Evolutionary conservation across 2,329 filamentous ascomycete genomes (phyloP).

Genomic region (Fusarium nurragi): DNA sequence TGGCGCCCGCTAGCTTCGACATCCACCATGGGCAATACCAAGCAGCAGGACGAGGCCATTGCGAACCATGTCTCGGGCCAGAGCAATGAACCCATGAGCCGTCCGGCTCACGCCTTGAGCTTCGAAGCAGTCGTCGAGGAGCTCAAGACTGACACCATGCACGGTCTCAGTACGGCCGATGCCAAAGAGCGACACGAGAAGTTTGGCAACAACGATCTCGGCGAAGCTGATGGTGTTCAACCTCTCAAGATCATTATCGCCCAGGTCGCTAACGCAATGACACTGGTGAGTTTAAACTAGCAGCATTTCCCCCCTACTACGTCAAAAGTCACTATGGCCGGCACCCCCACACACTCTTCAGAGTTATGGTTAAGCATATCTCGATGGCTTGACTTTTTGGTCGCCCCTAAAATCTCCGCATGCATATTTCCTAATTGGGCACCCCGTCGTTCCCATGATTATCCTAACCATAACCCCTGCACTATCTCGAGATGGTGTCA

Average conservation of each 20-base stretch:
- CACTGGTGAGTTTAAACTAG: slow-evolving; percentile 58
- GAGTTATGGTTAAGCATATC: slow-evolving; percentile 27
- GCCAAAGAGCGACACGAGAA: slow-evolving; percentile 60
- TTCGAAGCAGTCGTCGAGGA: slow-evolving; percentile 61
- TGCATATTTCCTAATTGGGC: slow-evolving; percentile 54
- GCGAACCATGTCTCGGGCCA: slow-evolving; percentile 48
- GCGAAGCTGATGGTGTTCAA: slow-evolving; percentile 57
- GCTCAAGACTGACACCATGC: slow-evolving; percentile 61
- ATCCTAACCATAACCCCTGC: slow-evolving; percentile 14
- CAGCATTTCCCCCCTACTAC: background rate
- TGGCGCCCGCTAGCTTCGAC: slow-evolving; percentile 28
- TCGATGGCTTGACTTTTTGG: slow-evolving; percentile 7
- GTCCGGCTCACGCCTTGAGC: slow-evolving; percentile 66
- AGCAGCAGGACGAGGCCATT: slow-evolving; percentile 29
- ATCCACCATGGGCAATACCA: slow-evolving; percentile 31
- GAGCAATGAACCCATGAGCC: slow-evolving; percentile 55
- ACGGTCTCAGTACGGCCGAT: slow-evolving; percentile 63
- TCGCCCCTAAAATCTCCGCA: slow-evolving; percentile 43
- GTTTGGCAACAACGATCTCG: slow-evolving; percentile 69
- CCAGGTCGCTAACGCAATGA: slow-evolving; percentile 76
- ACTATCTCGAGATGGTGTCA: background rate
- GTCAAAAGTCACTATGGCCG: background rate
- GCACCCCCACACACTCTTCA: slow-evolving; percentile 13
- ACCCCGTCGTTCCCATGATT: slow-evolving; percentile 56
- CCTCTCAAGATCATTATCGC: slow-evolving; percentile 67